Evolutionary conservation across 345 rosid species (phyloP).

Genomic region (Rhizophora mangle): DNA sequence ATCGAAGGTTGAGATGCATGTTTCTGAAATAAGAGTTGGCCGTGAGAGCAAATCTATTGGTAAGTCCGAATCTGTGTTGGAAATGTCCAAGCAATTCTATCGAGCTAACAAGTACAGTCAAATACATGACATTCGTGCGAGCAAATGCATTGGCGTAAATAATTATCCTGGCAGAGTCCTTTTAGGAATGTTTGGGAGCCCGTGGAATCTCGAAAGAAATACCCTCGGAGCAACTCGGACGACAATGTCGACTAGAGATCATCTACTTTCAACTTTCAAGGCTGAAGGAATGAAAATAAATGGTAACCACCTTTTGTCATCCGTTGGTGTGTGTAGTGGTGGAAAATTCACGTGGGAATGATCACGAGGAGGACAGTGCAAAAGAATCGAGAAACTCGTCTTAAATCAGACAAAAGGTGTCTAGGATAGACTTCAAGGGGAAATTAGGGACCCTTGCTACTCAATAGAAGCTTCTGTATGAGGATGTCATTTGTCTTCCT

Average conservation of each 20-base stretch:
- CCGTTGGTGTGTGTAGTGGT: conserved; percentile 36
- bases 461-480: conserved; percentile 35
- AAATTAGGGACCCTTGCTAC: conserved; percentile 27
- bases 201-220: conserved; percentile 56
- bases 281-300: conserved; percentile 36
- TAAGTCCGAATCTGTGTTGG: conserved; percentile 50
- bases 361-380: conserved; percentile 23
- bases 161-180: conserved; percentile 41
- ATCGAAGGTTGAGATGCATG: conserved; percentile 53
- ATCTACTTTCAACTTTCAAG: conserved; percentile 39
- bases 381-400: conserved; percentile 25
- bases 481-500: conserved; percentile 33
- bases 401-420: conserved; percentile 23
- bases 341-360: conserved; percentile 39
- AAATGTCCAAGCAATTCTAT: conserved; percentile 56
- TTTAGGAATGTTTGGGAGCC: conserved; percentile 80
- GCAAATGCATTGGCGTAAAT: conserved; percentile 34
- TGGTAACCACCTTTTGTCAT: not conserved
- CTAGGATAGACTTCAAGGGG: conserved; percentile 21
- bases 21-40: conserved; percentile 44
- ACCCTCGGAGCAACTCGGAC: conserved; percentile 60
- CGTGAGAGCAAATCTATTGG: conserved; percentile 46
- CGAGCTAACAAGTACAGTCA: conserved; percentile 52
- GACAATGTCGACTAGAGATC: conserved; percentile 48
- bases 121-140: conserved; percentile 44